Base-by-base conservation (phyloP, 2,329 filamentous ascomycete species). In the Sporothrix globosa region DNA sequence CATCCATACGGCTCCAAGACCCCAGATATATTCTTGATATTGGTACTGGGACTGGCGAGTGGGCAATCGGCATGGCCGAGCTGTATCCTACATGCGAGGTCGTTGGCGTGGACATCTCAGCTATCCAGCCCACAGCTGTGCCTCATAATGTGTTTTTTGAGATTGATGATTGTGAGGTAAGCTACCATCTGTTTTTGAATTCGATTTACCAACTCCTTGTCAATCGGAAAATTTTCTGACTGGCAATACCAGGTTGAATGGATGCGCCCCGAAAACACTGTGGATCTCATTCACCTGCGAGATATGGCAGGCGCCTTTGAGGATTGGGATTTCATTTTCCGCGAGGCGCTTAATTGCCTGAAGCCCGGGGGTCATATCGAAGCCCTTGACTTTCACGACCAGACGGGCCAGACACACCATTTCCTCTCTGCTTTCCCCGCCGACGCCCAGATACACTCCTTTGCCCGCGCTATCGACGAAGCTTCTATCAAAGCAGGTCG, bases 111-210 rank as follows among this genome's bases (percentile, higher is more conserved):
- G 86, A 88, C 73, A 87, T 88, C 70, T 84, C 85, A 19, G 85
- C 86, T 71, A 86, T 88, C 65, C 86, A 87, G 73, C 84, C 84
- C n/a, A 82, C 81, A 24, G 82, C 83, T 46, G 84, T 86, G 7
- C 86, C 86, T 5, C 83, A 84, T 75, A 88, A 88, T 72, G 82
- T 87, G 52, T 87, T 85, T 74, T 88, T 87, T 78, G 85, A 88
- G 77, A 82, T 88, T 5, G 86, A 88, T 73, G 85, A 88, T 74
- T 86, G 86, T 60, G 85, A 88, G 76, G 77, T 73, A 44, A 24
- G 69, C 24, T 60, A 27, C 19, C 44, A 39, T 30, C 6, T 19
- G 17, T 48, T 21, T n/a, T 66, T 53, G 24, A 14, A 27, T 10
- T 19, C 19, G 2, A 30, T 30, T 17, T n/a, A 9, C 48, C 19